These are phyloP conservation scores for Nectriaceae sp. DNA, from an alignment of 2,329 filamentous ascomycete species.

Conservation along the genomic window DNA sequence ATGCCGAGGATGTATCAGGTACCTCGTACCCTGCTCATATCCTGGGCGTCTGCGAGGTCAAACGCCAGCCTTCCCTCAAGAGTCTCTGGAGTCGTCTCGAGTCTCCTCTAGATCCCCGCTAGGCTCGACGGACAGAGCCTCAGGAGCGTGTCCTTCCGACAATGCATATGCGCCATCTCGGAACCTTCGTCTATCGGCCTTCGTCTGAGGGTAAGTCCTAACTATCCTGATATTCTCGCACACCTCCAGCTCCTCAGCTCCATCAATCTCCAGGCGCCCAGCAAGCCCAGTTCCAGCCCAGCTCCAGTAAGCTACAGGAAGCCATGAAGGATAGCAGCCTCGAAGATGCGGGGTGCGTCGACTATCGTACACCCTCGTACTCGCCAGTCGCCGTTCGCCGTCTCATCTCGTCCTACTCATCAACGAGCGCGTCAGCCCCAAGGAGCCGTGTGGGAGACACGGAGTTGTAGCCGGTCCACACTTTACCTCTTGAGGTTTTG, in stretches of 20 bases:
- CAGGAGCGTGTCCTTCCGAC: constrained; percentile 20
- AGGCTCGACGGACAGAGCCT: constrained; percentile 21
- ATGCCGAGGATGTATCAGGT: constrained; percentile 29
- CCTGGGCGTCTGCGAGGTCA: not conserved
- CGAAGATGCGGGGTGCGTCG: not conserved
- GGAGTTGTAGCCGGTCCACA: constrained; percentile 3
- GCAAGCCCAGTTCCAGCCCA: too few relatives aligned
- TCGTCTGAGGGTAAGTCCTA: constrained; percentile 8
- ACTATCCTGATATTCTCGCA: constrained; percentile 10
- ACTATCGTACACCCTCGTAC: not conserved
- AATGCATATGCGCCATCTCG: constrained; percentile 15
- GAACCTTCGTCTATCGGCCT: constrained; percentile 5
- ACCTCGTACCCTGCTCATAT: not conserved
- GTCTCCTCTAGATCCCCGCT: not conserved
- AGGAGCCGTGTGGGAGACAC: not conserved
- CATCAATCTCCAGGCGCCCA: too few relatives aligned
- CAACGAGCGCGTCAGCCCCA: not conserved
- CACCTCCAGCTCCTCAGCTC: constrained; percentile 14
- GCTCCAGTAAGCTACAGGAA: too few relatives aligned
- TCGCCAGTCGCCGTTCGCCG: constrained; percentile 19
- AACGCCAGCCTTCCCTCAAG: not conserved
- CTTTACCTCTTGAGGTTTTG: not conserved
- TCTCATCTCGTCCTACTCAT: constrained; percentile 2
- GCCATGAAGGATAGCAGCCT: too few relatives aligned
- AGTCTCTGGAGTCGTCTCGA: not conserved